These are phyloP conservation scores for Symbiodinium natans DNA, from an alignment of 73 alveolate genomes.

Conservation along the genomic window DNA sequence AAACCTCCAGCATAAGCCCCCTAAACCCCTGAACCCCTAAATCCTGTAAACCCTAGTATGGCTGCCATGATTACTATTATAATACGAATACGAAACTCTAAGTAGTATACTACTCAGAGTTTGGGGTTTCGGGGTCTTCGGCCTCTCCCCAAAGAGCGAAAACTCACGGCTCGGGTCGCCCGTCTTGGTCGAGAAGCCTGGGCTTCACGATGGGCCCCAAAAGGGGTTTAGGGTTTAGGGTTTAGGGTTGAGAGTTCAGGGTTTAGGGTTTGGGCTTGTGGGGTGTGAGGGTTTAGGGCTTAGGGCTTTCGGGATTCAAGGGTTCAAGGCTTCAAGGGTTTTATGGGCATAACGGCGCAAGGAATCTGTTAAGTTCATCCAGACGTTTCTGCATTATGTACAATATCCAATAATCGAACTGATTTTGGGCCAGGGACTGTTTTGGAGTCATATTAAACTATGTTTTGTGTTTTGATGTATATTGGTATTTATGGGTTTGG, in stretches of 20 bases:
- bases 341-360: no score
- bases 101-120: neutral
- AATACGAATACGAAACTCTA: neutral
- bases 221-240: neutral
- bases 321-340: no score
- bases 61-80: neutral
- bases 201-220: neutral
- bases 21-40: neutral
- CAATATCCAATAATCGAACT: no score
- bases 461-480: no score
- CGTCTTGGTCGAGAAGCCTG: slow-evolving; percentile 67
- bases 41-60: no score
- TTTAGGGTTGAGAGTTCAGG: neutral
- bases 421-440: no score
- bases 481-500: no score
- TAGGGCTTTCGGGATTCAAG: no score
- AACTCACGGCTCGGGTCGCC: slow-evolving; percentile 75
- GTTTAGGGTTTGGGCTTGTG: neutral
- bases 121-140: neutral
- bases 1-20: neutral
- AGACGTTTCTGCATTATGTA: no score
- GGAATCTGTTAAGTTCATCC: no score
- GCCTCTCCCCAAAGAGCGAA: slow-evolving; percentile 60
- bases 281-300: no score
- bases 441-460: no score